Base-by-base conservation (phyloP, 768 basidiomycete species). In the Serpula lacrymans region DNA sequence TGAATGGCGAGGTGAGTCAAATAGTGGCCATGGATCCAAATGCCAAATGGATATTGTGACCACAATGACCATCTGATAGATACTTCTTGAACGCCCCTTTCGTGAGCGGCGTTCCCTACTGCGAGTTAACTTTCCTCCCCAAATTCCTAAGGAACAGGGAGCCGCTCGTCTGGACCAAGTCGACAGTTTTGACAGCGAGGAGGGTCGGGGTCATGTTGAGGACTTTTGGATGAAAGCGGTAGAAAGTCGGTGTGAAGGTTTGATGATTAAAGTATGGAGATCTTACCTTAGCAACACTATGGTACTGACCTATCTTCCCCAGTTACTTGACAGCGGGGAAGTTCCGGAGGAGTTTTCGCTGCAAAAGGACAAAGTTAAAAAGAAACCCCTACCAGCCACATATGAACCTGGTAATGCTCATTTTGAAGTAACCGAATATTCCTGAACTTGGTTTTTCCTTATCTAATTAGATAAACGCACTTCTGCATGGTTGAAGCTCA, bases 401-500 rank as follows among this genome's bases (percentile, higher is more conserved):
- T 96, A 96, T 62, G 89, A 94, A 49, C 81, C 84, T 30, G 73
- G 84, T 74, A 42, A 44, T 46, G 14, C 34, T 38, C 39, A 8
- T 31, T 28, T 46, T 47, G 32, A 33, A 7, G 41, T 17, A 20
- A n/a, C 25, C 34, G 29, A 5, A 16, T 37, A 14, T 12, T 17
- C 22, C 16, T 33, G 20, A 14, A 6, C 13, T 10, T 16, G 13
- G 6, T 42, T 13, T 16, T 21, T 10, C 20, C n/a, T 30, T 39
- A 18, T 20, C 16, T 41, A 20, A 34, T 34, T 70, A 62, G 92
- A 95, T 62, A 88, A 88, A 60, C 70, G 93, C 47, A 88, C 85
- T 14, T 82, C 75, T 20, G 83, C 87, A 2, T 95, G 93, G 93
- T 58, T 94, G 41, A 93, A 94, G 58, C 70, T 95, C 31, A 96